Percentiles rank a stretch among this genome's conserved stretches.
phyloP scores from a whole-genome alignment of 306 rosid species.

The Medicago lupulina region DNA sequence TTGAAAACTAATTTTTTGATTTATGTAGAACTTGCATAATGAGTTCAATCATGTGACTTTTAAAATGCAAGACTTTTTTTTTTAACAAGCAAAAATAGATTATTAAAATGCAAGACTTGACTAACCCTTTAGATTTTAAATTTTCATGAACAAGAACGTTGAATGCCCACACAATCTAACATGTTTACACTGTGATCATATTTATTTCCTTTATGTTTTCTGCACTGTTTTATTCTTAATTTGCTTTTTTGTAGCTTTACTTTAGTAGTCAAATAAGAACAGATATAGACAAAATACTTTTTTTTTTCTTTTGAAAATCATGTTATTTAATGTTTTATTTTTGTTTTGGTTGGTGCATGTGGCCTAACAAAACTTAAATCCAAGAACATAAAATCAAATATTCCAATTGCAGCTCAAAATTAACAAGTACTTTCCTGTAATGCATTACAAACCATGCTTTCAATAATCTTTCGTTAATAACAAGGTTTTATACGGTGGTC shows the following conservation, averaged over 20 bases:
- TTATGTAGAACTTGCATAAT: neutral
- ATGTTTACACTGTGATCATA: conserved; percentile 44
- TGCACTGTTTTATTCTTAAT: conserved; percentile 40
- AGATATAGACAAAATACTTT: conserved; percentile 35
- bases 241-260: conserved; percentile 50
- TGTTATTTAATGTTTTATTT: conserved; percentile 21
- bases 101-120: neutral
- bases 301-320: conserved; percentile 22
- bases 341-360: conserved; percentile 24
- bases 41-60: neutral
- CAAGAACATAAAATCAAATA: conserved; percentile 38
- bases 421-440: neutral
- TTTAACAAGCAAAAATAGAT: too few species aligned
- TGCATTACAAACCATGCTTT: too few species aligned
- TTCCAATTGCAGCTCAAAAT: conserved; percentile 36
- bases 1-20: neutral
- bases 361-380: conserved; percentile 32
- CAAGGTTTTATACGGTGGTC: neutral
- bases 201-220: conserved; percentile 34
- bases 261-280: conserved; percentile 52
- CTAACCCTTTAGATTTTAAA: neutral
- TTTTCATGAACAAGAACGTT: conserved; percentile 32
- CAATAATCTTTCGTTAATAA: neutral
- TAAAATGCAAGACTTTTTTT: too few species aligned
- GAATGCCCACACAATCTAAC: conserved; percentile 50